phyloP scores from a whole-genome alignment of 1,284 basidiomycete species.

The Cutaneotrichosporon sp. region DNA sequence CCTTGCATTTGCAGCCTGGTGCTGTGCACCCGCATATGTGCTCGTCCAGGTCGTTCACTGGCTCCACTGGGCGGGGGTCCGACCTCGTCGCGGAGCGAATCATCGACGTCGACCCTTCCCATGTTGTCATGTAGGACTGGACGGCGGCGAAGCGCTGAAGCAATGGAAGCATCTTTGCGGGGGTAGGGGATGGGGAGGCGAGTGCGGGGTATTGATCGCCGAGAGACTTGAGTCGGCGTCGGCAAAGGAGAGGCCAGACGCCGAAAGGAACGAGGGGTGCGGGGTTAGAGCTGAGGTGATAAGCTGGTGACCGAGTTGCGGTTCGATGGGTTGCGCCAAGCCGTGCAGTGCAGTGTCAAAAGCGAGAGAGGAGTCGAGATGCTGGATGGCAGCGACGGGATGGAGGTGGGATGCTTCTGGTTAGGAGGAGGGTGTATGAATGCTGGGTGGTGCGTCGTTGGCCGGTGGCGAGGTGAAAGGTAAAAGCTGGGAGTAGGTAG shows the following conservation, averaged over 20 bases:
- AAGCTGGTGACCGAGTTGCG: background rate
- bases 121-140: background rate
- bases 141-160: background rate
- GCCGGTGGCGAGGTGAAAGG: too few species aligned
- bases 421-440: too few species aligned
- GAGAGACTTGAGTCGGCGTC: background rate
- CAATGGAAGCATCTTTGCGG: background rate
- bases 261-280: background rate
- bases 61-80: conserved; percentile 2
- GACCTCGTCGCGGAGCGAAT: background rate
- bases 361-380: too few species aligned
- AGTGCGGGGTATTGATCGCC: background rate
- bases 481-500: too few species aligned
- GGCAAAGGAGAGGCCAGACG: background rate
- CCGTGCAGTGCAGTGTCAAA: too few species aligned
- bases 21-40: conserved; percentile 17
- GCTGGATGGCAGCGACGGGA: too few species aligned
- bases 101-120: background rate
- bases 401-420: too few species aligned
- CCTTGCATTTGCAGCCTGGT: conserved; percentile 22
- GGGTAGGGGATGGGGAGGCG: background rate
- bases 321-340: too few species aligned
- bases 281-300: too few species aligned
- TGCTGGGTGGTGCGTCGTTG: too few species aligned
- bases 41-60: conserved; percentile 9